Evolutionary conservation across 768 basidiomycete genomes (phyloP).

Genomic region (Amylocystis lapponica): DNA sequence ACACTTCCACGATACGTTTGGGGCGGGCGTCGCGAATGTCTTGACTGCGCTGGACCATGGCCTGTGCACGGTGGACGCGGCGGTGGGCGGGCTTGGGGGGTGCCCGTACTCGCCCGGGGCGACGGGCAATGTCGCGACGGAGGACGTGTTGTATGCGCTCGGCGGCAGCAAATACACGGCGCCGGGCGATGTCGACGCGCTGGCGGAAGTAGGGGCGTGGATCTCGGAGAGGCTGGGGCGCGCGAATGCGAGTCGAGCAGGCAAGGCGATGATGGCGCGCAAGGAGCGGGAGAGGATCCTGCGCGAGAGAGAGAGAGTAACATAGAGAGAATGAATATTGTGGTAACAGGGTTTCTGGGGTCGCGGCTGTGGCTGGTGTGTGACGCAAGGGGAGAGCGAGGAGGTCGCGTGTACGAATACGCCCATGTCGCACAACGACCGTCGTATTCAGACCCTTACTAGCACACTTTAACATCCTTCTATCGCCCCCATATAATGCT

Average conservation of each 20-base stretch:
- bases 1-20: slow-evolving; percentile 89
- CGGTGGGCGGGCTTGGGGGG: slow-evolving; percentile 87
- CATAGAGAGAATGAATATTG: too few relatives aligned
- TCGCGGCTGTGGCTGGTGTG: too few relatives aligned
- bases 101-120: slow-evolving; percentile 97
- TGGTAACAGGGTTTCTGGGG: too few relatives aligned
- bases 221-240: slow-evolving; percentile 62
- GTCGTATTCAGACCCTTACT: too few relatives aligned
- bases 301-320: slow-evolving; percentile 18
- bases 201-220: slow-evolving; percentile 81
- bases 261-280: slow-evolving; percentile 60
- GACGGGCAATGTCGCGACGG: slow-evolving; percentile 92
- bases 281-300: slow-evolving; percentile 29
- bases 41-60: slow-evolving; percentile 67
- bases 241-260: slow-evolving; percentile 71
- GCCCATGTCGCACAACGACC: too few relatives aligned
- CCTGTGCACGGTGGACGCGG: slow-evolving; percentile 75
- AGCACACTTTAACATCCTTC: slow-evolving; percentile 1
- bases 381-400: too few relatives aligned
- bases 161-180: slow-evolving; percentile 55
- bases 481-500: slow-evolving; percentile 7
- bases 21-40: slow-evolving; percentile 75
- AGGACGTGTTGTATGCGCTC: slow-evolving; percentile 85
- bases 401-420: too few relatives aligned
- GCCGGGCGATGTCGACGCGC: slow-evolving; percentile 55